A percentile compares a stretch with the other conserved stretches of the same genome.
Conservation (phyloP, 345 rosid species). For the Dipteronia sinensis region DNA sequence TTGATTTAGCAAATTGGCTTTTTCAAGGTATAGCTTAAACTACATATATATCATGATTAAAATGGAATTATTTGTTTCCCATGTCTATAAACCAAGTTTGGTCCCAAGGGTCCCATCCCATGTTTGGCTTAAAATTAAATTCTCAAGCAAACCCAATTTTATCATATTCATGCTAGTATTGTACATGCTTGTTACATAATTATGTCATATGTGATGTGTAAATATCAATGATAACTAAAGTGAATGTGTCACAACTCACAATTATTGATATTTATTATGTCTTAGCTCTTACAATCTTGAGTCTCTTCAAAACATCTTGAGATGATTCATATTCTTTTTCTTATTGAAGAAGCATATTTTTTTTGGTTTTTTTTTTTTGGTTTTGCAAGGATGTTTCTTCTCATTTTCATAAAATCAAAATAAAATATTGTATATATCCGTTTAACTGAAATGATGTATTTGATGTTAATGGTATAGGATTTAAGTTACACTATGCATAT, state of each 20-base stretch:
- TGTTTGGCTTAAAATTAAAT: not conserved
- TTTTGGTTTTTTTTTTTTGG: not conserved
- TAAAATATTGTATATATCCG: too few species aligned
- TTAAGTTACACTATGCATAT: too few species aligned
- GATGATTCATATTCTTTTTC: not conserved
- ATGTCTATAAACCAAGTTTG: not conserved
- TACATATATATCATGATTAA: constrained; percentile 4
- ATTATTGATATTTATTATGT: constrained; percentile 8
- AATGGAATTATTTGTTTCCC: constrained; percentile 12
- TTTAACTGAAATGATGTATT: too few species aligned
- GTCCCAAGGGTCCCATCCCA: constrained; percentile 4
- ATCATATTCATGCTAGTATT: not conserved
- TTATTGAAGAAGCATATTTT: not conserved
- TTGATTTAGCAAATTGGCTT: not conserved
- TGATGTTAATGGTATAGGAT: too few species aligned
- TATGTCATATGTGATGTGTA: not conserved
- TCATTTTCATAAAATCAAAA: not conserved
- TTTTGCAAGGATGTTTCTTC: not conserved
- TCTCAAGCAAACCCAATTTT: not conserved
- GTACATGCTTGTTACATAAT: not conserved
- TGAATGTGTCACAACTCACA: not conserved
- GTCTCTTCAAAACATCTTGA: not conserved
- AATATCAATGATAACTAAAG: constrained; percentile 1
- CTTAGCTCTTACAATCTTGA: not conserved
- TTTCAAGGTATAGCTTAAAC: not conserved